These are phyloP conservation scores for Neopestalotiopsis clavispora DNA, from an alignment of 2,329 filamentous ascomycete species.

Conservation along the genomic window DNA sequence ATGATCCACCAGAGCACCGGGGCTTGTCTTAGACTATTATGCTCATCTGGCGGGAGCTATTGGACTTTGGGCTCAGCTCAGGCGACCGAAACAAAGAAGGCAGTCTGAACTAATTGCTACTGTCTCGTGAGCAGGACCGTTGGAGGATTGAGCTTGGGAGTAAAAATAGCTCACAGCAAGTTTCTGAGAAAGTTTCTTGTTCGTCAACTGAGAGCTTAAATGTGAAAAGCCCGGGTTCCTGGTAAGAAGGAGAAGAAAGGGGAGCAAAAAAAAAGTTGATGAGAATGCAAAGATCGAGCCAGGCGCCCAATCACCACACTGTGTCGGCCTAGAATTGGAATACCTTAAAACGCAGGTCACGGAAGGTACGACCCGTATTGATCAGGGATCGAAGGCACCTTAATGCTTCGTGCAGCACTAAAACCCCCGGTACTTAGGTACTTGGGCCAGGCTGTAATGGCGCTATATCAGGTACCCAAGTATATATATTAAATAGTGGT, in stretches of 20 bases:
- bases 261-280: not conserved
- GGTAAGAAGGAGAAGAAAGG: not conserved
- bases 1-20: not conserved
- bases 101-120: not conserved
- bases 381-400: too few relatives aligned
- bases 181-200: too few relatives aligned
- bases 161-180: too few relatives aligned
- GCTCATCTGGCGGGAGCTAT: not conserved
- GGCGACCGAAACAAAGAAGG: not conserved
- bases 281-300: not conserved
- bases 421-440: too few relatives aligned
- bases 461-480: too few relatives aligned
- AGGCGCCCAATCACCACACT: not conserved
- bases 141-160: too few relatives aligned
- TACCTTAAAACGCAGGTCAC: not conserved
- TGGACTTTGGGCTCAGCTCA: not conserved
- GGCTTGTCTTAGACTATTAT: not conserved
- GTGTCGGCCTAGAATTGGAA: not conserved
- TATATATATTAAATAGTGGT: too few relatives aligned
- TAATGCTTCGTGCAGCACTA: too few relatives aligned
- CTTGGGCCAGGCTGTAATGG: too few relatives aligned
- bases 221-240: not conserved
- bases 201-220: not conserved
- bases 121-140: not conserved
- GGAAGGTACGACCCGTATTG: not conserved